These are phyloP conservation scores for Russula vinacea DNA, from an alignment of 768 basidiomycete species.

Conservation along the genomic window DNA sequence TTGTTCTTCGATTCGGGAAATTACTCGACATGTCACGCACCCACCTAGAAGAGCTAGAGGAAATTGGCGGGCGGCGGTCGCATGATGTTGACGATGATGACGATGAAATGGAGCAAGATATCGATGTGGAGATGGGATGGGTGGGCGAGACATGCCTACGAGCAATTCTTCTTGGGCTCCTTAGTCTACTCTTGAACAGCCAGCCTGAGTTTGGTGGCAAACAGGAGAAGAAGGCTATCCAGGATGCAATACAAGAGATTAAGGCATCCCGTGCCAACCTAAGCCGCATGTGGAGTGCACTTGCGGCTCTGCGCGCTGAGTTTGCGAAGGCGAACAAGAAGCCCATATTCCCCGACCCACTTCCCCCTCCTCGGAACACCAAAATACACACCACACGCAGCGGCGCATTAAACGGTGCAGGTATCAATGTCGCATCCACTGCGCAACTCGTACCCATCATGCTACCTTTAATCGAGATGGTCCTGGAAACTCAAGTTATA, in stretches of 20 bases:
- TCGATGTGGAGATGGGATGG: conserved; percentile 46
- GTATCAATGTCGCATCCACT: conserved; percentile 42
- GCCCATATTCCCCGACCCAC: conserved; percentile 54
- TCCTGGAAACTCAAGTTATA: conserved; percentile 45
- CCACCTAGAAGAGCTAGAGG: conserved; percentile 55
- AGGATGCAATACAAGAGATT: conserved; percentile 50
- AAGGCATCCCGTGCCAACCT: conserved; percentile 53
- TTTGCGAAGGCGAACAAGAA: conserved; percentile 23
- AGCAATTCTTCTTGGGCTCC: conserved; percentile 57
- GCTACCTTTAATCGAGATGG: conserved; percentile 53
- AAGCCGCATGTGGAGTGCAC: conserved; percentile 58
- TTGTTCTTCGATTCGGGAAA: conserved; percentile 59
- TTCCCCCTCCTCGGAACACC: conserved; percentile 48
- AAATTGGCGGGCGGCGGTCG: conserved; percentile 39
- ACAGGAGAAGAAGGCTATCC: conserved; percentile 42
- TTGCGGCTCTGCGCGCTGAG: conserved; percentile 48
- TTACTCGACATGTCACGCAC: conserved; percentile 54
- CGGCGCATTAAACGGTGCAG: conserved; percentile 18
- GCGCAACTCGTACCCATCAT: conserved; percentile 69
- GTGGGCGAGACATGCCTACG: conserved; percentile 63
- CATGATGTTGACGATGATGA: conserved; percentile 44
- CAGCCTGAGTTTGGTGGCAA: conserved; percentile 31
- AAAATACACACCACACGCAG: conserved; percentile 49
- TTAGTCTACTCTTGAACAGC: conserved; percentile 50
- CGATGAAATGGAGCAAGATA: conserved; percentile 25